Conservation (phyloP, 2,329 filamentous ascomycete species). For the Cladosporium sp. region DNA sequence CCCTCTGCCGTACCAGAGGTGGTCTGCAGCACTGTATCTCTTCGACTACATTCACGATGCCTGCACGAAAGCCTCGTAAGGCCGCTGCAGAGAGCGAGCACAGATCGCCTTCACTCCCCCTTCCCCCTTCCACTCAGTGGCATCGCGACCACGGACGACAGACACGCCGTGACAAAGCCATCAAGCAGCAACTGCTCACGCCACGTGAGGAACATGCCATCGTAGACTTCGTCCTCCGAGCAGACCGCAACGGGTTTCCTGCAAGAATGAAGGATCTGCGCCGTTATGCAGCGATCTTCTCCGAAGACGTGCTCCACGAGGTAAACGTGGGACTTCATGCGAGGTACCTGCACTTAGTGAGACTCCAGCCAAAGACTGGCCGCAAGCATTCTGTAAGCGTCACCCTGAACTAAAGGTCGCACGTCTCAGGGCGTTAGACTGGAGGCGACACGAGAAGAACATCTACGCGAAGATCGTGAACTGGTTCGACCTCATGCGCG, state of each 20-base stretch:
- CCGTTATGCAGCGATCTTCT: slow-evolving; percentile 20
- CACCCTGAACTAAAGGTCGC: slow-evolving; percentile 31
- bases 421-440: slow-evolving; percentile 30
- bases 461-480: slow-evolving; percentile 36
- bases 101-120: too few relatives aligned
- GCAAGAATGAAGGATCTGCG: slow-evolving; percentile 24
- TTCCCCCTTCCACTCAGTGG: too few relatives aligned
- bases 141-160: slow-evolving; percentile 21
- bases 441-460: slow-evolving; percentile 30
- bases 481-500: slow-evolving; percentile 36
- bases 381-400: slow-evolving; percentile 28
- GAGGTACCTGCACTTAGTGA: slow-evolving; percentile 21
- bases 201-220: slow-evolving; percentile 23
- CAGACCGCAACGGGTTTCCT: slow-evolving; percentile 20
- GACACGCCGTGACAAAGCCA: slow-evolving; percentile 20
- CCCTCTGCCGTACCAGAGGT: too few relatives aligned
- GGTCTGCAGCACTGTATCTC: too few relatives aligned
- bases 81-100: too few relatives aligned
- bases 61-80: too few relatives aligned
- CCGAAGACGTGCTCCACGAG: slow-evolving; percentile 7
- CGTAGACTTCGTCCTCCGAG: slow-evolving; percentile 21
- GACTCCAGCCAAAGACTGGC: slow-evolving; percentile 22
- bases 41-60: too few relatives aligned
- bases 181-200: slow-evolving; percentile 24
- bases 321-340: not conserved